phyloP scores from a whole-genome alignment of 2,329 filamentous ascomycete species.

The Clonostachys solani region DNA sequence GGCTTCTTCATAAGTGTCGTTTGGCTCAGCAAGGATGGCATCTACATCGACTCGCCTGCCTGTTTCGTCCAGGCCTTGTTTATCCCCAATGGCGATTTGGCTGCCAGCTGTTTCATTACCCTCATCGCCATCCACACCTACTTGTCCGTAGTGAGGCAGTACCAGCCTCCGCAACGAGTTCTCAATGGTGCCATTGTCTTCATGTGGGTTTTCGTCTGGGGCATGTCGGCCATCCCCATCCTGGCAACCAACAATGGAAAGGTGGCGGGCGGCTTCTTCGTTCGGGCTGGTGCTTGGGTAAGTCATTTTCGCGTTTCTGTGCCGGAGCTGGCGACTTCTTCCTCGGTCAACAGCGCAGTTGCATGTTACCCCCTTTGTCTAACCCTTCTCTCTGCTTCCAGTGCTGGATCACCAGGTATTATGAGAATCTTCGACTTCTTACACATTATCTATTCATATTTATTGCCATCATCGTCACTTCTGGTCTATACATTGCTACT shows the following conservation, averaged over 20 bases:
- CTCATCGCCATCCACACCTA: constrained; percentile 56
- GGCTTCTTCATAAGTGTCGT: constrained; percentile 51
- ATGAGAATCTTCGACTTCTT: constrained; percentile 46
- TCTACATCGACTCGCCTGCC: constrained; percentile 38
- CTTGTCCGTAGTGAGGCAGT: constrained; percentile 43
- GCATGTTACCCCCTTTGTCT: background rate
- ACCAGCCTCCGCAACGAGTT: constrained; percentile 33
- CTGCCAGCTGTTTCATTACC: constrained; percentile 53
- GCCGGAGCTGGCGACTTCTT: background rate
- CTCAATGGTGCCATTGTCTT: constrained; percentile 36
- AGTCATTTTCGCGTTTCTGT: constrained; percentile 3
- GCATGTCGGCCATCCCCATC: constrained; percentile 27
- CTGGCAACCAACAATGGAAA: constrained; percentile 26
- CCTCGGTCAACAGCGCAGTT: too few species aligned
- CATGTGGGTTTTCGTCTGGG: constrained; percentile 39
- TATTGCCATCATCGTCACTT: constrained; percentile 25
- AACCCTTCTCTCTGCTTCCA: constrained; percentile 11
- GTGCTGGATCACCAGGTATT: constrained; percentile 58
- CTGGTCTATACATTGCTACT: constrained; percentile 26
- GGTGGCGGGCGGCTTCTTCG: constrained; percentile 28
- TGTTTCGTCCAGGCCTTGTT: constrained; percentile 55
- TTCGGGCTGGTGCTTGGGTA: constrained; percentile 50
- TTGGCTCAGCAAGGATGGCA: constrained; percentile 41
- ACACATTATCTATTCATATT: constrained; percentile 62
- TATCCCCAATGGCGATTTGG: constrained; percentile 52